Conservation (phyloP, 768 basidiomycete genomes). For the Termitomyces sp. region DNA sequence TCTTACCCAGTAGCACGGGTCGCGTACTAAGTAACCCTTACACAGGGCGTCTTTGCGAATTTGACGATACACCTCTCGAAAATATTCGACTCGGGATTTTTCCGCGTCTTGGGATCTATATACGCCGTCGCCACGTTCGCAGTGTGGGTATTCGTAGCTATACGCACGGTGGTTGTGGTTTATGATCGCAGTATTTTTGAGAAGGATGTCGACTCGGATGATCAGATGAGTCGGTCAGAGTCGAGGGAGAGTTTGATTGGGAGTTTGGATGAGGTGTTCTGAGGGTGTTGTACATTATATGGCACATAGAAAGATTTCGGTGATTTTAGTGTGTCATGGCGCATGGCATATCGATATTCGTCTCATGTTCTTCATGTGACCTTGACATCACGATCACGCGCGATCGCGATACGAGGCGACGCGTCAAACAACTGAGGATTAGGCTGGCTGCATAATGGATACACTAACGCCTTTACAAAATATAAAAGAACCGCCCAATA, state of each 20-base stretch:
- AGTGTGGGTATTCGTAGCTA: constrained; percentile 51
- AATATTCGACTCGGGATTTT: constrained; percentile 51
- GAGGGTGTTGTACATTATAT: no score
- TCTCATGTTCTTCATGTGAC: background rate
- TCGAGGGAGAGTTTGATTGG: background rate
- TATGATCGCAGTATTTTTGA: constrained; percentile 13
- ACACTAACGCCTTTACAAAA: background rate
- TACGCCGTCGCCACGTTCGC: constrained; percentile 50
- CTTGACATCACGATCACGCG: background rate
- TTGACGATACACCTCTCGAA: constrained; percentile 52
- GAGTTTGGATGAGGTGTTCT: background rate
- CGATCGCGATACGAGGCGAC: background rate
- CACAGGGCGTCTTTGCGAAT: constrained; percentile 65
- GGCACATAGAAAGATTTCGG: no score
- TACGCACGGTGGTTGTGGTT: constrained; percentile 34
- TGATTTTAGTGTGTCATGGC: no score
- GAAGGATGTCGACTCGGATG: background rate
- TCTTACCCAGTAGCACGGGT: constrained; percentile 2
- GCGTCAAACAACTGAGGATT: no score
- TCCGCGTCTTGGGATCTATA: constrained; percentile 57
- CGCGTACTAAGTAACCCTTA: background rate
- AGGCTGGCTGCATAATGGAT: background rate
- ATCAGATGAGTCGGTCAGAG: background rate
- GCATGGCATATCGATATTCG: no score
- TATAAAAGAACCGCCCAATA: background rate